Base-by-base conservation (phyloP, 176 grass and related monocot species). In the Cenchrus purpureus region DNA sequence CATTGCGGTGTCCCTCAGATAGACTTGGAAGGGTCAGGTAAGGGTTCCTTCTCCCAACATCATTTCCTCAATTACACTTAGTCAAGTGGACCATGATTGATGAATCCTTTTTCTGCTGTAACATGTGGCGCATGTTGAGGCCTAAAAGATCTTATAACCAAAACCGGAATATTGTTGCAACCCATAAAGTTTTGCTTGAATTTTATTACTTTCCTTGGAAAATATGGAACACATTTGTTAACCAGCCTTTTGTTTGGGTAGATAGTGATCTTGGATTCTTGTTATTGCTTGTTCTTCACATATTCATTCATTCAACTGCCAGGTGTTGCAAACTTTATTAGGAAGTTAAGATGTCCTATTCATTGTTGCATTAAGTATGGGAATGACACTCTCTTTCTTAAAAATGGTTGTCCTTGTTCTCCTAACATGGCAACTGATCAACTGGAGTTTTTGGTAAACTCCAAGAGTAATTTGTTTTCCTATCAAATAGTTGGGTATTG, bases 1-100 rank as follows among this genome's bases (percentile, higher is more conserved):
- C 92, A 43, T 86, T 97, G 44, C 89, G 91, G 64, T 97, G 95
- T 61, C 90, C 95, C 76, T 97, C 95, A 14, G 95, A 97, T 85
- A 94, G 95, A 81, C 90, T 97, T 6, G 95, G 50, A 97, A 97
- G 88, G 95, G 95, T 79, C 95, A 97, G 81, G 95, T 97, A 81
- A 61, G 12, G 12, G 8, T 56, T 73, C 31, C 25, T 79, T 59
- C 34, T 76, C 65, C 58, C 37, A 1, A 73, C 63, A 55, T 71
- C 34, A 40, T 81, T 71, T 54, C 31, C 58, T 73, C 57, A 71
- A 12, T 46, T 71, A 46, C 29, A 64, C 70, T 43, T 75, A 12
- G 50, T 12, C 60, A 77, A 50, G 62, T 52, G 53, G 6, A 63
- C 32, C 45, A 45, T 72, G 31, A 16, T 64, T 32, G 15, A 53